Base-by-base conservation (phyloP, 108 stramenopile genomes). In the Nannochloropsis gaditana region DNA sequence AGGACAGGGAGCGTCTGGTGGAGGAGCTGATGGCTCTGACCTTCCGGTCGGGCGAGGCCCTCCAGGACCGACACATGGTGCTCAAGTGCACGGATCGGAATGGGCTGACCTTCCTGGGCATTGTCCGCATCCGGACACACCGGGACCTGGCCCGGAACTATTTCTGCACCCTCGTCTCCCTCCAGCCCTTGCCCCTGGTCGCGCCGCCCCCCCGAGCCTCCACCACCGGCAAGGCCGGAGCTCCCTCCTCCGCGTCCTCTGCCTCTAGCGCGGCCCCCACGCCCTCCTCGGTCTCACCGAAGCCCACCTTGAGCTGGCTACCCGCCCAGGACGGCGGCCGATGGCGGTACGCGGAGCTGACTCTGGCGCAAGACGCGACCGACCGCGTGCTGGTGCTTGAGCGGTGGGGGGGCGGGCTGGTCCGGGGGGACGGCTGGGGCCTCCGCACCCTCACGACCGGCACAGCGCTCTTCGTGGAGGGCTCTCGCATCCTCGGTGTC, bases 381-480 rank as follows among this genome's bases (percentile, higher is more conserved):
- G 6, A n/a, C 5, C 59, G 59, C n/a, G 59, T 73, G 59, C n/a
- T 73, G 59, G 59, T 73, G 59, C 59, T 73, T 4, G 59, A 73
- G 59, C 59, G 59, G 59, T 73, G 59, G 59, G 59, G 59, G 19
- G 59, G 59, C 59, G 59, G 59, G 19, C n/a, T 73, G 59, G 59
- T 73, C 6, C 59, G 59, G 4, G 59, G 59, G 3, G 59, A 73
- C 6, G 59, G 59, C 4, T 73, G 59, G 59, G 59, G 59, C 19
- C 59, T 73, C 19, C 59, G 59, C 59, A 73, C 59, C 19, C 59
- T 73, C 1, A 73, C 59, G 59, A 73, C 59, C 15, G 59, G 59
- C 59, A 73, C 59, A n/a, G 59, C 59, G 59, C 59, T 73, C 19
- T 73, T n/a, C 59, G 59, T 73, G 59, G 59, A 73, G 59, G 59